These are phyloP conservation scores for Colletotrichum sp. DNA, from an alignment of 2,329 filamentous ascomycete genomes.

Conservation along the genomic window DNA sequence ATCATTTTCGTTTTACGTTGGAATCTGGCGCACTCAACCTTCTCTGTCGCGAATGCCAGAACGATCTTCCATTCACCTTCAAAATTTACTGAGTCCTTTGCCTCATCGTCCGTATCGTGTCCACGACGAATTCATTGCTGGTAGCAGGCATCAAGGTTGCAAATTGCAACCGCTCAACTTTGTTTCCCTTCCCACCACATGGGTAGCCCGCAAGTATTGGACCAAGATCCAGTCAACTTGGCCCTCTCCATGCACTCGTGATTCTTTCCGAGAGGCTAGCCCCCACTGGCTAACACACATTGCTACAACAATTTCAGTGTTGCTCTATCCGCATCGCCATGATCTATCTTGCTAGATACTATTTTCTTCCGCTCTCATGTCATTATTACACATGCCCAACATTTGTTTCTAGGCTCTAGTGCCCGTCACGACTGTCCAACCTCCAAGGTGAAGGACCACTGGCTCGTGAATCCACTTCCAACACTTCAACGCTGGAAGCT, in stretches of 20 bases:
- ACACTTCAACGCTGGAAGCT: neutral
- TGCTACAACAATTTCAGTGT: neutral
- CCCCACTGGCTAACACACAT: neutral
- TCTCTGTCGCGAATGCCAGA: neutral
- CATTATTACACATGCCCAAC: no score
- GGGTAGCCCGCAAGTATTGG: neutral
- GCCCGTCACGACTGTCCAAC: no score
- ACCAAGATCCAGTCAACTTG: neutral
- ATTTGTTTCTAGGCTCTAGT: no score
- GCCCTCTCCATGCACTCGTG: neutral
- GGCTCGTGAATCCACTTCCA: neutral
- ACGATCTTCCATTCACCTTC: neutral
- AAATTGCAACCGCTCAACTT: neutral
- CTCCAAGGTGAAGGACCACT: neutral
- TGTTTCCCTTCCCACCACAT: neutral
- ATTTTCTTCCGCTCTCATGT: neutral
- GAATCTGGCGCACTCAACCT: neutral
- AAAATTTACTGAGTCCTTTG: neutral
- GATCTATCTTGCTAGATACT: neutral
- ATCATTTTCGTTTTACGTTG: neutral
- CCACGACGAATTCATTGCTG: neutral
- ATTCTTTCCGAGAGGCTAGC: neutral
- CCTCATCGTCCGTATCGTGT: neutral
- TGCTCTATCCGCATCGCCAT: neutral
- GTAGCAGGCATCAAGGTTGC: neutral